Evolutionary conservation across 345 rosid species (phyloP).

Genomic region (Dipteronia dyeriana): DNA sequence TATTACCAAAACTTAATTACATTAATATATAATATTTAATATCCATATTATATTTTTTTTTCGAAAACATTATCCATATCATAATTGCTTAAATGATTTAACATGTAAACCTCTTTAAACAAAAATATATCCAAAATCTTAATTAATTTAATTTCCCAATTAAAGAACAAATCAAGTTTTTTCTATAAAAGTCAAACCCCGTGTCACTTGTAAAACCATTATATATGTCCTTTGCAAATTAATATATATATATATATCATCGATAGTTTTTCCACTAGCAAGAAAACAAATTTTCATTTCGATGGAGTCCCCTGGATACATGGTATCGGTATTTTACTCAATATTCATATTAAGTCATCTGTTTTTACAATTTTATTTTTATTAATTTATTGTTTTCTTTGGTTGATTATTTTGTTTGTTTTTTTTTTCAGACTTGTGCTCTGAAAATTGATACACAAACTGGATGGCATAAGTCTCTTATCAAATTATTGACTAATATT

Average conservation of each 20-base stretch:
- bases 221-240: background rate
- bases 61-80: no score
- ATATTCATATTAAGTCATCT: background rate
- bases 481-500: conserved; percentile 4
- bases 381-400: no score
- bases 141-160: no score
- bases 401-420: no score
- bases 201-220: background rate
- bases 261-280: background rate
- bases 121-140: no score
- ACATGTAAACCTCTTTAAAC: no score
- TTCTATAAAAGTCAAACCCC: conserved; percentile 1
- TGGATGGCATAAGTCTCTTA: conserved; percentile 25
- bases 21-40: no score
- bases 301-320: conserved; percentile 17
- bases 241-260: background rate
- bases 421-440: conserved; percentile 14
- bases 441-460: conserved; percentile 20
- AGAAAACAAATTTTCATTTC: background rate
- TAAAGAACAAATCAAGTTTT: background rate
- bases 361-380: background rate
- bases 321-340: conserved; percentile 8
- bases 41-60: background rate
- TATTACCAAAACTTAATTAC: background rate
- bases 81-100: no score